Evolutionary conservation across 805 yeast genomes (phyloP).

Genomic region (Osmozyma mogii): DNA sequence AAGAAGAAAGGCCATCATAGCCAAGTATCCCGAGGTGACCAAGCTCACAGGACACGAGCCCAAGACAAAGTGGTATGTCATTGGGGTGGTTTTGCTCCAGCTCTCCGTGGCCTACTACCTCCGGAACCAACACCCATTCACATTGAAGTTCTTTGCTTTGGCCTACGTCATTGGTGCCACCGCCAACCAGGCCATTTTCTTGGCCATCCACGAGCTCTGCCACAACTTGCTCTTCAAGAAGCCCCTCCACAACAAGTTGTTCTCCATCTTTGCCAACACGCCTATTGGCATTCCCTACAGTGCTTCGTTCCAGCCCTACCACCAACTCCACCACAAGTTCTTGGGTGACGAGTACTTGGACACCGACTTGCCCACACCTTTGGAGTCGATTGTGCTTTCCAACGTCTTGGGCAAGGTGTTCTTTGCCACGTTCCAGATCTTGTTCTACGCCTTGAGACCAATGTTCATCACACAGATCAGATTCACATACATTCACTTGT

Average conservation of each 20-base stretch:
- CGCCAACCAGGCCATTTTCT: conserved; percentile 71
- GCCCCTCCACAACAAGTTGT: conserved; percentile 70
- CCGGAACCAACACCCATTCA: conserved; percentile 44
- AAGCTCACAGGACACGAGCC: conserved; percentile 85
- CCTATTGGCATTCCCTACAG: conserved; percentile 90
- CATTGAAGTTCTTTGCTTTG: conserved; percentile 46
- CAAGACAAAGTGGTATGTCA: conserved; percentile 66
- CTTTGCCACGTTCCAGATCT: conserved; percentile 82
- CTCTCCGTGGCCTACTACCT: conserved; percentile 54
- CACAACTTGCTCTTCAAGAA: conserved; percentile 79
- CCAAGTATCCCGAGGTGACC: conserved; percentile 70
- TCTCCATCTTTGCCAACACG: conserved; percentile 67
- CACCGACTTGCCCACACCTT: conserved; percentile 78
- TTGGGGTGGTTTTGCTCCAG: conserved; percentile 62
- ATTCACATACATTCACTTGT: conserved; percentile 65
- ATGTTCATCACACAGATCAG: conserved; percentile 73
- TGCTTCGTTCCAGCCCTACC: conserved; percentile 86
- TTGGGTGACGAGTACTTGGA: conserved; percentile 78
- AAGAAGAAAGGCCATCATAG: conserved; percentile 65
- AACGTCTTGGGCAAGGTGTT: conserved; percentile 81
- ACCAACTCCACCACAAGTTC: conserved; percentile 84
- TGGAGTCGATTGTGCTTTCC: conserved; percentile 68
- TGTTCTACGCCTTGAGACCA: conserved; percentile 86
- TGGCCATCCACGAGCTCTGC: conserved; percentile 82
- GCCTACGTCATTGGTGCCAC: conserved; percentile 86